A percentile compares a stretch with the other conserved stretches of the same genome.
phyloP scores from a whole-genome alignment of 2,329 filamentous ascomycete genomes.

The Calonectria crousiana region DNA sequence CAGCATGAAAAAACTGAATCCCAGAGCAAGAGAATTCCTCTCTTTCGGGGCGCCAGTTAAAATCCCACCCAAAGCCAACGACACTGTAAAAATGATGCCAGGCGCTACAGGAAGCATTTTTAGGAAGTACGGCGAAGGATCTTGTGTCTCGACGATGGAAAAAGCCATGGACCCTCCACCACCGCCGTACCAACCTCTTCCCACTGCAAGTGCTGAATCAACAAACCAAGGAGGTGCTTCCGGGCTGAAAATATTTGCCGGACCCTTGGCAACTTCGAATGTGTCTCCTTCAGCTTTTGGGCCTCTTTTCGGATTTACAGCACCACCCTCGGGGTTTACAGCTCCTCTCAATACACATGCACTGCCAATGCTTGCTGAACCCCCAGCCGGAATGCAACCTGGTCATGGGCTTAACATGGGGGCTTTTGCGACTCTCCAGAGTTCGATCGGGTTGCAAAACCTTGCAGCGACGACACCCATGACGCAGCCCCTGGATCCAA shows the following conservation, averaged over 20 bases:
- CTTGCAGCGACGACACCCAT: background rate
- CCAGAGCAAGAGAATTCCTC: conserved; percentile 50
- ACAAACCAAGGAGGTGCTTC: background rate
- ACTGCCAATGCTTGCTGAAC: background rate
- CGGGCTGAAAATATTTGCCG: background rate
- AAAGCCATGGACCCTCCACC: background rate
- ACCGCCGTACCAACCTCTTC: background rate
- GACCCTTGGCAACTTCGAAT: background rate
- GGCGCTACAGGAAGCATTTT: background rate
- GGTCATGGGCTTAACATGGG: background rate
- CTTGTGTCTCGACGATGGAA: background rate
- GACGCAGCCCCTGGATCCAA: background rate
- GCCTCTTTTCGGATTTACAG: conserved; percentile 20
- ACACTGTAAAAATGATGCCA: background rate
- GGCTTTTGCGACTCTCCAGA: background rate
- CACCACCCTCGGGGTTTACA: background rate
- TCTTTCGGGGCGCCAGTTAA: conserved; percentile 37
- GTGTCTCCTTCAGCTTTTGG: conserved; percentile 7
- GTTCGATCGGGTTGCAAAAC: background rate
- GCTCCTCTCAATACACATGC: background rate
- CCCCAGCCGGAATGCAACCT: background rate
- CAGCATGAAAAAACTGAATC: conserved; percentile 43
- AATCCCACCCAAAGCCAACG: background rate
- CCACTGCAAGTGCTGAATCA: background rate
- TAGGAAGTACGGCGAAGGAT: background rate